Evolutionary conservation across 495 filamentous ascomycete species (phyloP).

Genomic region (Penicillium turbatum): DNA sequence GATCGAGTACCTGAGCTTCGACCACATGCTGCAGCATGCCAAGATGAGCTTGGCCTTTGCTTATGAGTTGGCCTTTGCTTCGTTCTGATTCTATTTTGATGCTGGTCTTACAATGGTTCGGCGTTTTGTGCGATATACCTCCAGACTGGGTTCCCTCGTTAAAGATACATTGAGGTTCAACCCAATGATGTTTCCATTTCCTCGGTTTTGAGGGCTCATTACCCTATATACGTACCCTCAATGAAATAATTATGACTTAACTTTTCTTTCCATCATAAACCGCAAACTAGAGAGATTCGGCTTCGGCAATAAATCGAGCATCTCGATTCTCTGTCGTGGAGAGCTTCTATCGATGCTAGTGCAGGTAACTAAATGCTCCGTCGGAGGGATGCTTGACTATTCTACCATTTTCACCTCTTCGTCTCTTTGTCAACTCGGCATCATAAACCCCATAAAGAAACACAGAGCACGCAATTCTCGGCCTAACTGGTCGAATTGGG

Average conservation of each 20-base stretch:
- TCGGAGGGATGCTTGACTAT: no score
- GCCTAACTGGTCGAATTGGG: neutral
- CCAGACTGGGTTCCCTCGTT: slow-evolving; percentile 2
- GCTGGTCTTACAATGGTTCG: slow-evolving; percentile 5
- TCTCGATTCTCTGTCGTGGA: no score
- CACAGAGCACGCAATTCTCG: neutral
- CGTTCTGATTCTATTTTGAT: slow-evolving; percentile 26
- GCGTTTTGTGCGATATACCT: slow-evolving; percentile 22
- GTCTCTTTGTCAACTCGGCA: neutral
- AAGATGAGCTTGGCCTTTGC: slow-evolving; percentile 84
- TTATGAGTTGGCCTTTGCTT: slow-evolving; percentile 69
- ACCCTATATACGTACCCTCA: slow-evolving; percentile 2
- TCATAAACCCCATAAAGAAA: neutral
- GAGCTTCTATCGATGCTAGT: no score
- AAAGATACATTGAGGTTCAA: slow-evolving; percentile 3
- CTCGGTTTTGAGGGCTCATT: neutral
- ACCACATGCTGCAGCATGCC: slow-evolving; percentile 97
- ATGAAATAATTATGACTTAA: neutral
- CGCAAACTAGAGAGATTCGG: no score
- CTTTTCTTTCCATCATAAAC: neutral
- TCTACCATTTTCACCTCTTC: neutral
- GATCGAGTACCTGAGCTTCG: slow-evolving; percentile 85
- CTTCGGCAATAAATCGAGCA: no score
- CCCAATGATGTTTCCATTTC: neutral
- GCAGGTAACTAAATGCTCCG: no score